Base-by-base conservation (phyloP, 2,329 filamentous ascomycete species). In the Phyllosticta ampelicida region DNA sequence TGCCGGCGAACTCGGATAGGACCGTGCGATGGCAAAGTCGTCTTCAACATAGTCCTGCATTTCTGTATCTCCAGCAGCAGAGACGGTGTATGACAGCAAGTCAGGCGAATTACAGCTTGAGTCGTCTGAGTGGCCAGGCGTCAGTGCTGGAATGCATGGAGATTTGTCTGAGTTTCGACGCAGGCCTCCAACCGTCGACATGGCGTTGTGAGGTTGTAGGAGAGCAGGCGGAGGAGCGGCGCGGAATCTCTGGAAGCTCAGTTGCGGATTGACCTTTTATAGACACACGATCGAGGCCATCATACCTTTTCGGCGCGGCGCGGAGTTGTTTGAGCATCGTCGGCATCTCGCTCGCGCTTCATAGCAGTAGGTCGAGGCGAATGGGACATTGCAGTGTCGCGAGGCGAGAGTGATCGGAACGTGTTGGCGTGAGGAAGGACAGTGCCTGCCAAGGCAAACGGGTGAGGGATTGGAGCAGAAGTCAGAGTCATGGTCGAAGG, bases 1-100 rank as follows among this genome's bases (percentile, higher is more conserved):
- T 9, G 66, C 56, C 13, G 70, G 69, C 26, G 70, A 72, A 16
- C 70, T 68, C 56, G 71, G 69, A 56, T 70, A 69, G 62, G 69
- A 73, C 21, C 62, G 60, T 16, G 64, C 56, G 28, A 67, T 63
- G 48, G 68, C 66, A 58, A 65, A 62, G 51, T 71, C 67, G 48
- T 68, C 64, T 53, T 70, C 67, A 2, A 51, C 19, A 26, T 29
- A 54, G 18, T 71, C 67, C 30, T 71, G 69, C 66, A 73, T 69
- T 44, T 70, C 68, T 67, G 72, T 71, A 54, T 71, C 67, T 26
- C 67, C 62, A 59, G 71, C 68, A 44, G 64, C 60, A 9, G 60
- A 61, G 26, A 61, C 58, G 36, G 61, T 62, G 26, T 66, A 64
- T 9, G 66, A 65, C 8, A 64, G 65, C 51, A 66, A 62, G n/a